A percentile compares a stretch with the other conserved stretches of the same genome.
Evolutionary conservation across 495 filamentous ascomycete genomes (phyloP).

Genomic region (Peziza echinospora): DNA sequence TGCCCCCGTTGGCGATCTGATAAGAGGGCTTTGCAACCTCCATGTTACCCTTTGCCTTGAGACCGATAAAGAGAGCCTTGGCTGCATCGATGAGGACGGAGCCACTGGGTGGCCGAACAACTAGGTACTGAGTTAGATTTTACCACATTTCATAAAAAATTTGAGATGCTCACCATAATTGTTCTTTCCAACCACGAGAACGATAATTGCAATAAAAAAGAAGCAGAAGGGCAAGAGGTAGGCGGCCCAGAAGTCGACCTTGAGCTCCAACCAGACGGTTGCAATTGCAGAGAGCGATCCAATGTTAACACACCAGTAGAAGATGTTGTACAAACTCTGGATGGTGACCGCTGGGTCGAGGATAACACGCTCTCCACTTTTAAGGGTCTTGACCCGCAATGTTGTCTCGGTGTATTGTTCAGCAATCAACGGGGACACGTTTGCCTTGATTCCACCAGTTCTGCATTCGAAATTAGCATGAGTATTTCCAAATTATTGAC

Average conservation of each 20-base stretch:
- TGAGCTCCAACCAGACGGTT: constrained; percentile 26
- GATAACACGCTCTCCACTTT: constrained; percentile 33
- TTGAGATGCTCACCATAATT: too few species aligned
- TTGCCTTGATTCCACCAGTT: constrained; percentile 39
- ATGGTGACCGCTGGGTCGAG: constrained; percentile 38
- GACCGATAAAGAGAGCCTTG: constrained; percentile 29
- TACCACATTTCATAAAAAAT: too few species aligned
- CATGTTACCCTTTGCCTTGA: constrained; percentile 35
- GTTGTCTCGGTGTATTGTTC: constrained; percentile 34
- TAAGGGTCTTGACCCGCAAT: constrained; percentile 25
- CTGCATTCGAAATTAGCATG: constrained; percentile 29
- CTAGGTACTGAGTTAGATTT: too few species aligned
- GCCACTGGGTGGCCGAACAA: constrained; percentile 23
- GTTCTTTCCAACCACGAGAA: constrained; percentile 19
- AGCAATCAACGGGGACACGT: constrained; percentile 38
- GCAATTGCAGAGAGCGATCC: constrained; percentile 29
- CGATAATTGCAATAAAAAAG: constrained; percentile 24
- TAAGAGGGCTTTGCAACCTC: constrained; percentile 41
- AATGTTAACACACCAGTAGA: constrained; percentile 36
- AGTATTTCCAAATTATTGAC: constrained; percentile 2
- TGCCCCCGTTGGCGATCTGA: constrained; percentile 28
- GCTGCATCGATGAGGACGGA: constrained; percentile 25
- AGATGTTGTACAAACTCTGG: constrained; percentile 41
- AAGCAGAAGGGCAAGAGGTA: constrained; percentile 31
- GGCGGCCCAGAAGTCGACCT: constrained; percentile 28